Conservation (phyloP, 1,139 yeast species). For the Nakaseomyces glabratus region DNA sequence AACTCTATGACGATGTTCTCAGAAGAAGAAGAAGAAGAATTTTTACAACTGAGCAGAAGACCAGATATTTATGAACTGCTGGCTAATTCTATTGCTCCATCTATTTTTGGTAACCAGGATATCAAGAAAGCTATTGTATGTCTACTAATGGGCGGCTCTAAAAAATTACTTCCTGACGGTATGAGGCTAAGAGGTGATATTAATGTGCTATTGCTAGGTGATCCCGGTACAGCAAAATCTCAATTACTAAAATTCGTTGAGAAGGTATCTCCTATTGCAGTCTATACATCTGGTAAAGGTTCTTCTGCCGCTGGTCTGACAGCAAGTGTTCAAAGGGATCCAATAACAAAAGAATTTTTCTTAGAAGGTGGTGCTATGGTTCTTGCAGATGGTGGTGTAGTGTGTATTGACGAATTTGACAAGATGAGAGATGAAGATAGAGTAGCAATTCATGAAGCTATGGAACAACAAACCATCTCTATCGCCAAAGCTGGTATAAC, state of each 20-base stretch:
- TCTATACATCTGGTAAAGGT: constrained; percentile 97
- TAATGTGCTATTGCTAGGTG: constrained; percentile 86
- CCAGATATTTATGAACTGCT: constrained; percentile 80
- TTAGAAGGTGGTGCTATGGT: constrained; percentile 99
- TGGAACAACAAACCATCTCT: constrained; percentile 99
- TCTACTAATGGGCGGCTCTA: constrained; percentile 87
- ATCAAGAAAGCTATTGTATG: constrained; percentile 92
- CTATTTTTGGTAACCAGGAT: constrained; percentile 88
- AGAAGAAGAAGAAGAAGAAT: constrained; percentile 92
- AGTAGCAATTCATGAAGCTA: constrained; percentile 98
- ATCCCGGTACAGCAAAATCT: constrained; percentile 98
- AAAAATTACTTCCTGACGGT: constrained; percentile 87
- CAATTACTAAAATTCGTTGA: constrained; percentile 91
- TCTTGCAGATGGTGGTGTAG: constrained; percentile 97
- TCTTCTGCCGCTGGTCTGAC: constrained; percentile 99
- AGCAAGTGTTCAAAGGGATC: constrained; percentile 92
- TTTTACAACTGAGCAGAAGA: constrained; percentile 65
- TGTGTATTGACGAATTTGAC: constrained; percentile 97
- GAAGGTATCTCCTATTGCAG: constrained; percentile 88
- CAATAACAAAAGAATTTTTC: constrained; percentile 79
- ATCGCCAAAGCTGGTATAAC: constrained; percentile 99
- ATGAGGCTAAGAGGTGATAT: constrained; percentile 96
- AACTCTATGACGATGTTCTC: constrained; percentile 54
- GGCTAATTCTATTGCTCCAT: constrained; percentile 90
- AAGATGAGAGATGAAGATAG: constrained; percentile 99